A percentile compares a stretch with the other conserved stretches of the same genome.
phyloP scores from a whole-genome alignment of 805 yeast genomes.

The Ogataea trehalophila region DNA sequence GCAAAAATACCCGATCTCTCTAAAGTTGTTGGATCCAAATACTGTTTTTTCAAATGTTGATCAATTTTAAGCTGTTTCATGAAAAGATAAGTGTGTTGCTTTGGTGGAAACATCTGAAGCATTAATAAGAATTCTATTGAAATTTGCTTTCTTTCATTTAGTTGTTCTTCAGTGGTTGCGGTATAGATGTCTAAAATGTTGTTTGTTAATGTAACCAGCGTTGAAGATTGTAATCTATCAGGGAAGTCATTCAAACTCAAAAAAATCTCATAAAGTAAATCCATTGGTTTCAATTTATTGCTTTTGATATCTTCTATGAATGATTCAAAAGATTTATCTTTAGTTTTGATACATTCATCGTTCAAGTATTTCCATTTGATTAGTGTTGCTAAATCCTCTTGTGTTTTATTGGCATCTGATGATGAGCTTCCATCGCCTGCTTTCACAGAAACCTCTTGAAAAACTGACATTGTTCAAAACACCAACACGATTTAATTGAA shows the following conservation, averaged over 20 bases:
- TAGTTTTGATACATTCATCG: constrained; percentile 7
- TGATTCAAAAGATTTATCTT: constrained; percentile 9
- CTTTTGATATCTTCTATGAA: constrained; percentile 7
- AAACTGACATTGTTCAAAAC: too few species aligned
- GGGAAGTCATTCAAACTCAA: constrained; percentile 19
- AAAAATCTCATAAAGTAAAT: constrained; percentile 26
- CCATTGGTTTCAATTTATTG: constrained; percentile 9
- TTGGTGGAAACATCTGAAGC: constrained; percentile 22
- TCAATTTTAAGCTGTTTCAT: constrained; percentile 25
- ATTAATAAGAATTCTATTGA: constrained; percentile 23
- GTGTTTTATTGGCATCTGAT: background rate
- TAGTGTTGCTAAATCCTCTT: constrained; percentile 1
- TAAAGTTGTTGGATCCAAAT: constrained; percentile 21
- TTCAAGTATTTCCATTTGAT: constrained; percentile 14
- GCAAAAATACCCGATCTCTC: constrained; percentile 27
- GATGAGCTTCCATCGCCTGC: background rate
- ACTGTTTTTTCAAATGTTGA: constrained; percentile 21
- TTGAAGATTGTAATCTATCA: constrained; percentile 15
- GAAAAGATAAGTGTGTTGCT: constrained; percentile 15
- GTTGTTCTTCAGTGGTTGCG: constrained; percentile 8
- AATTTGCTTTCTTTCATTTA: constrained; percentile 18
- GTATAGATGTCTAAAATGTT: constrained; percentile 8
- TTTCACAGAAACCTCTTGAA: too few species aligned
- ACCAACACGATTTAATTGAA: too few species aligned
- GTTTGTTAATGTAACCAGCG: constrained; percentile 16